Base-by-base conservation (phyloP, 2,329 filamentous ascomycete species). In the Aureobasidium sp. region DNA sequence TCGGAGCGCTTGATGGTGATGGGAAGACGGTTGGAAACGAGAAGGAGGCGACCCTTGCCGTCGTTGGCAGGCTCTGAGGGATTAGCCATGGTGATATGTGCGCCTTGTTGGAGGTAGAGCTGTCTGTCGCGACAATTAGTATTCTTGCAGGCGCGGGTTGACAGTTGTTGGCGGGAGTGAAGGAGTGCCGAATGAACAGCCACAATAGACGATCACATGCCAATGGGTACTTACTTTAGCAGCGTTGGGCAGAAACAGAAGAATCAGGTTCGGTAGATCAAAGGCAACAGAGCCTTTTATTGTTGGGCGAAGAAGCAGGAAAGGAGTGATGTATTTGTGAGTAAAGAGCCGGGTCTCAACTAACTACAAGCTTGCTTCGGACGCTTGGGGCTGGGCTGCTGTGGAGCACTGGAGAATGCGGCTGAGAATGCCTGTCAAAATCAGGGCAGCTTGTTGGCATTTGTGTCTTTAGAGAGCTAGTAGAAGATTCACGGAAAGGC, bases 1-100 rank as follows among this genome's bases (percentile, higher is more conserved):
- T 94, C 90, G 59, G 88, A 88, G 68, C 90, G 88, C 79, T 97
- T 97, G 78, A 97, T 96, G 66, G 93, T 97, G 75, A 97, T 95
- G 63, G 94, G 93, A 46, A 97, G 83, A 61, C 94, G 90, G 74
- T 99, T 99, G 39, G 93, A 97, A 69, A 97, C 87, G 52, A 97
- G 86, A 57, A 97, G 84, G 59, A 97, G 82, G 53, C 84, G 77
- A 46, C 79, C 79, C 62, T 76, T 74, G 44, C 70, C 68, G 65
- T 69, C 60, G 41, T 68, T 64, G 37, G 64, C 59, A 17, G 48
- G 42, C 6, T 53, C 42, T 20, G 47, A n/a, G 13, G 62, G 48
- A 39, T 39, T 48, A 5, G 60, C n/a, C 60, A 62, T 62, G 48
- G 32, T 50, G 15, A 15, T 17, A 15, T n/a, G 17, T 39, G 23